Base-by-base conservation (phyloP, 2,329 filamentous ascomycete genomes). In the Epichloe festucae region DNA sequence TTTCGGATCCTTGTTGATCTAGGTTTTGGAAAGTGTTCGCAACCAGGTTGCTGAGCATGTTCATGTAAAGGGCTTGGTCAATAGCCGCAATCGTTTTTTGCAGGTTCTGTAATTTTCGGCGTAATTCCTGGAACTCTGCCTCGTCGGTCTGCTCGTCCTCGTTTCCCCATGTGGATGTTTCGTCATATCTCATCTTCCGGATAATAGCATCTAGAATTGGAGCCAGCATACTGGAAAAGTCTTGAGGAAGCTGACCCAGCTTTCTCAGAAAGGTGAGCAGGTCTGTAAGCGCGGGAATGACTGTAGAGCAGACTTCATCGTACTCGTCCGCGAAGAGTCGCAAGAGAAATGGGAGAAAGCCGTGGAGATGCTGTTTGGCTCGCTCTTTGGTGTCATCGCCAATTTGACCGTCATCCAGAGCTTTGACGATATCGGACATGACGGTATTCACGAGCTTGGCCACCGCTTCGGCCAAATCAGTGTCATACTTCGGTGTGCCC, bases 311-410 rank as follows among this genome's bases (percentile, higher is more conserved):
- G 59, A 98, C 85, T 71, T 98, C 93, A 67, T 98, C 93, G 66
- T 94, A 98, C 65, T 98, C 90, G 67, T 98, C 93, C 23, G 89
- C 87, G 70, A 98, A 96, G 73, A 96, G 96, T 40, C 91, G 87
- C 48, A 98, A 74, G 12, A 97, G 77, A 59, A 90, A 85, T 0
- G 90, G 89, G 31, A 95, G 73, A 65, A 97, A 97, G 41, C 81
- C 79, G 63, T 86, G 85, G 50, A 97, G 75, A 54, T 94, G 79
- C 59, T 85, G 82, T 59, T 93, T 89, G 48, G 93, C 91, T 60
- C 83, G 85, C 45, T 78, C 76, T 59, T 81, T 82, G 27, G 82
- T 84, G 43, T 82, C 75, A 31, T 82, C 75, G 55, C 81, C 77
- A 43, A 78, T 75, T 54, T 75, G 70, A 51, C 59, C 63, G 59